A percentile compares a stretch with the other conserved stretches of the same genome.
These are phyloP conservation scores for Paramecium bursaria DNA, from an alignment of 73 alveolate genomes.

Conservation along the genomic window DNA sequence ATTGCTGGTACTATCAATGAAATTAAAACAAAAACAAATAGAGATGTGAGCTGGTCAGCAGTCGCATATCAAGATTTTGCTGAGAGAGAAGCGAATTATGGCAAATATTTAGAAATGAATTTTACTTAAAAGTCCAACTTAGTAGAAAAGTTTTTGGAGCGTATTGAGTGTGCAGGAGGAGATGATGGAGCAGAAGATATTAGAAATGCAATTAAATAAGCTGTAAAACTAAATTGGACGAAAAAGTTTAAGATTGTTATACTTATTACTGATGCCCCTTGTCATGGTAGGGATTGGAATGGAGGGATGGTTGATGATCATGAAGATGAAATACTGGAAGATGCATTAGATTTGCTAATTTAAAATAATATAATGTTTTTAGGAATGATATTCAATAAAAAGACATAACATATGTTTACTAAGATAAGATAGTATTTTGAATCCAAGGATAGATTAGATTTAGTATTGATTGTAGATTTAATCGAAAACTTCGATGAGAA, in stretches of 20 bases:
- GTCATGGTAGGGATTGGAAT: slow-evolving; percentile 44
- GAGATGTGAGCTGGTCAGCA: slow-evolving; percentile 29
- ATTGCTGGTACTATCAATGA: not conserved
- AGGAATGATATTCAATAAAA: slow-evolving; percentile 5
- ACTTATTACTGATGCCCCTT: slow-evolving; percentile 37
- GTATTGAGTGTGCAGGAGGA: slow-evolving; percentile 48
- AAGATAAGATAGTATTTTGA: slow-evolving; percentile 7
- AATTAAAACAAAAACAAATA: slow-evolving; percentile 20
- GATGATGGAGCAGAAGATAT: slow-evolving; percentile 59
- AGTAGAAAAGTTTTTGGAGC: not conserved
- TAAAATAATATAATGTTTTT: slow-evolving; percentile 12
- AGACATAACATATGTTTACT: slow-evolving; percentile 25
- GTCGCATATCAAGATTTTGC: slow-evolving; percentile 57
- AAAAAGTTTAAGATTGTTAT: slow-evolving; percentile 30
- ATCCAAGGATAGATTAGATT: not conserved
- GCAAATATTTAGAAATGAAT: not conserved
- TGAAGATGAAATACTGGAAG: slow-evolving; percentile 23
- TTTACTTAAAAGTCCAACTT: not conserved
- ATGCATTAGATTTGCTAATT: slow-evolving; percentile 18
- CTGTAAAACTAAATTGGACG: not conserved
- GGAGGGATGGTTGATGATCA: slow-evolving; percentile 30
- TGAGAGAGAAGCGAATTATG: not conserved
- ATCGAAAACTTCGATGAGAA: not conserved
- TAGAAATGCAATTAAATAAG: slow-evolving; percentile 28
- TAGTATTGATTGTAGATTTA: not conserved